Evolutionary conservation across 441 rosid species (phyloP).

Genomic region (Geranium incanum): DNA sequence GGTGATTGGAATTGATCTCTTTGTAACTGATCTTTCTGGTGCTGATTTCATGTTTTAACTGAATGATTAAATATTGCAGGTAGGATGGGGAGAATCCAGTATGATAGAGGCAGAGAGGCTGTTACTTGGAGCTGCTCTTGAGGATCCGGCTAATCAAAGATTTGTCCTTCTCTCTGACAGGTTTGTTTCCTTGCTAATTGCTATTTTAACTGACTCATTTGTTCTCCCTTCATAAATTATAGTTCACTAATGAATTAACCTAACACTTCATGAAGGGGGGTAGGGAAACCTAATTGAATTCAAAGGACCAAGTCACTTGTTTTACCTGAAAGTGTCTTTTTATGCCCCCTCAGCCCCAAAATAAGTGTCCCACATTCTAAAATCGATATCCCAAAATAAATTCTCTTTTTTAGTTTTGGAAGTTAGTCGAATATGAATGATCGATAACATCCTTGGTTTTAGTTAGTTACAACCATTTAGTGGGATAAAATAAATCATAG

Average conservation of each 20-base stretch:
- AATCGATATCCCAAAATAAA: background rate
- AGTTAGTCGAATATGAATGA: background rate
- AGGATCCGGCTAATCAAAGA: conserved; percentile 78
- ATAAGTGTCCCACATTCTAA: background rate
- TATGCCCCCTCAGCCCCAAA: background rate
- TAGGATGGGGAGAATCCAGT: conserved; percentile 82
- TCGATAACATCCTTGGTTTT: background rate
- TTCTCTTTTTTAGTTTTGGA: background rate
- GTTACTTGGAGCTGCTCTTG: conserved; percentile 60
- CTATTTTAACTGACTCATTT: background rate
- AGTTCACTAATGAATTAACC: background rate
- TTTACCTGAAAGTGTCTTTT: background rate
- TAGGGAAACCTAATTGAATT: background rate
- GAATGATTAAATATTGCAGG: conserved; percentile 34
- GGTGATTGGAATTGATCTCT: background rate
- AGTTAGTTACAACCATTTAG: background rate
- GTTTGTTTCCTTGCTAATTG: conserved; percentile 25
- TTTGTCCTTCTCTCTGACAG: conserved; percentile 92
- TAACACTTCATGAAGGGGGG: conserved; percentile 6
- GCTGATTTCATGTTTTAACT: conserved; percentile 5
- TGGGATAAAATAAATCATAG: background rate
- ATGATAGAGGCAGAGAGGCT: conserved; percentile 88
- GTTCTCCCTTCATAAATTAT: background rate
- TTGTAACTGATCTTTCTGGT: background rate
- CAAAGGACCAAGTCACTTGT: conserved; percentile 1